These are phyloP conservation scores for Neonectria hederae DNA, from an alignment of 2,329 filamentous ascomycete genomes.

Conservation along the genomic window DNA sequence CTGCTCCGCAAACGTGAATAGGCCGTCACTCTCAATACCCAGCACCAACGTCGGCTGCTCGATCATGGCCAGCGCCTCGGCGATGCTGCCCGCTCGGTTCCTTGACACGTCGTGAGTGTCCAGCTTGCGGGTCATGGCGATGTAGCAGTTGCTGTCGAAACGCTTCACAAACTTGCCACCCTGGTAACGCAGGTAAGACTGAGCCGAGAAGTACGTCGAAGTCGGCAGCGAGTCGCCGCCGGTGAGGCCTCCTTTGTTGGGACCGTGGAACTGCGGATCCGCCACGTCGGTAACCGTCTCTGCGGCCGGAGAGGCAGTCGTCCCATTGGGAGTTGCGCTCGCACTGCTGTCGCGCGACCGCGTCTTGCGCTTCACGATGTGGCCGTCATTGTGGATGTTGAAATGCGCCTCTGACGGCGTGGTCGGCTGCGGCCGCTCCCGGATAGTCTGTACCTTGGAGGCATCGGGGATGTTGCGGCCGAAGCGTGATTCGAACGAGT, in stretches of 20 bases:
- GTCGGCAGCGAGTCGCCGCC: conserved; percentile 63
- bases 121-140: conserved; percentile 96
- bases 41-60: conserved; percentile 90
- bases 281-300: conserved; percentile 40
- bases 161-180: conserved; percentile 95
- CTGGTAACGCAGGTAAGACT: conserved; percentile 97
- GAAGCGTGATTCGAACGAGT: conserved; percentile 96
- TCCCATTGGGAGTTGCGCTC: conserved; percentile 28
- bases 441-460: conserved; percentile 83
- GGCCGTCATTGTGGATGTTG: conserved; percentile 84
- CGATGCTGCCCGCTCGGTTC: conserved; percentile 72
- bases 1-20: conserved; percentile 98
- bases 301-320: conserved; percentile 36
- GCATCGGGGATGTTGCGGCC: conserved; percentile 92
- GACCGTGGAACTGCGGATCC: conserved; percentile 77
- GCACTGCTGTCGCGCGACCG: conserved; percentile 60
- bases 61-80: conserved; percentile 81
- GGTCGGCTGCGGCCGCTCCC: conserved; percentile 67
- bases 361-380: conserved; percentile 67
- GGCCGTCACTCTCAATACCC: conserved; percentile 92
- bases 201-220: conserved; percentile 95
- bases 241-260: conserved; percentile 60
- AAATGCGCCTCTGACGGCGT: conserved; percentile 78
- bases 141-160: conserved; percentile 99
- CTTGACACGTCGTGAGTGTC: conserved; percentile 96